Evolutionary conservation across 768 basidiomycete genomes (phyloP).

Genomic region (Leccinum aurantiacum): DNA sequence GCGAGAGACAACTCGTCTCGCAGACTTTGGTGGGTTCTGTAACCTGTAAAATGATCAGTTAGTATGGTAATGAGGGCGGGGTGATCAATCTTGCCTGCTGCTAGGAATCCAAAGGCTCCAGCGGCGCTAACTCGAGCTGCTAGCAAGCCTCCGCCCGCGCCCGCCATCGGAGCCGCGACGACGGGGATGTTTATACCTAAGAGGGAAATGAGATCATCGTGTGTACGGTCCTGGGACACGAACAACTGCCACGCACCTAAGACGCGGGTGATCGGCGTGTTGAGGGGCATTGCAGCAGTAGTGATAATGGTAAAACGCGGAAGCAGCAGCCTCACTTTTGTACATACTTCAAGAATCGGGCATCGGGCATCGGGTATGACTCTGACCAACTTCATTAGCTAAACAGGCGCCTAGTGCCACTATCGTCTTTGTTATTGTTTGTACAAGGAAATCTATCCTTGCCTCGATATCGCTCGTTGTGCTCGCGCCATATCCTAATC

Average conservation of each 20-base stretch:
- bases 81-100: constrained; percentile 45
- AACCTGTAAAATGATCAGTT: constrained; percentile 39
- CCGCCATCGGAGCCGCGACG: constrained; percentile 69
- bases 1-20: constrained; percentile 52
- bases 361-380: neutral
- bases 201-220: neutral
- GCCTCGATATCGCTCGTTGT: constrained; percentile 20
- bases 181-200: constrained; percentile 60
- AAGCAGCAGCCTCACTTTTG: neutral
- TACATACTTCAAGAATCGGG: neutral
- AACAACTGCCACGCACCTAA: constrained; percentile 40
- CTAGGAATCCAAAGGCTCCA: constrained; percentile 77
- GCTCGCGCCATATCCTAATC: constrained; percentile 26
- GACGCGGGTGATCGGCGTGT: constrained; percentile 49
- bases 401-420: neutral
- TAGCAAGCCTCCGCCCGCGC: constrained; percentile 59
- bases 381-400: neutral
- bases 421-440: constrained; percentile 37
- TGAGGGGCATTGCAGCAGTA: constrained; percentile 11
- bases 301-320: neutral
- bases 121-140: constrained; percentile 62
- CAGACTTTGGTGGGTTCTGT: constrained; percentile 45
- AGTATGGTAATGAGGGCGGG: neutral
- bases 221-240: neutral
- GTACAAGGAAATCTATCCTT: constrained; percentile 13